Evolutionary conservation across 2,329 filamentous ascomycete species (phyloP), one percentile per base, ranked within the genome.

Genomic region (Colletotrichum truncatum): DNA sequence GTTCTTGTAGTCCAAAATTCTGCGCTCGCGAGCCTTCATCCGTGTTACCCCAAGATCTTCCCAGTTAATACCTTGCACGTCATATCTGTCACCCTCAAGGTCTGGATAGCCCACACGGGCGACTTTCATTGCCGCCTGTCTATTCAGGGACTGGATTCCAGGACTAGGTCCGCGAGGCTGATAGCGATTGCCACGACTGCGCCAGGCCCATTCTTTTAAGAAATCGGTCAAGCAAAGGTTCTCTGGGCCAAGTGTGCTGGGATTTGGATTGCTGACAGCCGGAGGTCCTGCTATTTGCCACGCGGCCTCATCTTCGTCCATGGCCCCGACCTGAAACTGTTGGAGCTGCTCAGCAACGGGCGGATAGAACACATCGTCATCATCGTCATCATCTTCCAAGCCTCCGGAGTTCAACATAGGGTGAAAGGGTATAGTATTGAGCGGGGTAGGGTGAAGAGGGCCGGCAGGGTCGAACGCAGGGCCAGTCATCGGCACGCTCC

Each of bases 61-160:
- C 88, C 88, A 90, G 71, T 89, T 75, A 34, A 90, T 78, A 53
- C 87, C 86, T 70, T 91, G 88, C 23, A 89, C 73, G 70, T 91
- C 88, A 61, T 78, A 87, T 48, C 70, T 57, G 49, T 90, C 86
- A 1, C 86, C 87, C n/a, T 77, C 72, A 6, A 91, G 79, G 55
- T 89, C 81, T 6, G 73, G 70, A 64, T 82, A 84, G 3, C 73
- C 51, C 7, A 67, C 56, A 6, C 56, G 48, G 25, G 62, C 28
- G 11, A 60, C n/a, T 23, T 61, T 46, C 66, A 34, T 80, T 66
- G 28, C 75, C 67, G 70, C 67, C 59, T 78, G 69, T 30, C 68
- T 56, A n/a, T 71, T 67, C 30, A 76, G 73, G 65, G 77, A 74
- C 53, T 71, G 71, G 30, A 77, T 71, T 53, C 81, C 77, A 62